Conservation (phyloP, 768 basidiomycete genomes). For the Hebeloma cylindrosporum region DNA sequence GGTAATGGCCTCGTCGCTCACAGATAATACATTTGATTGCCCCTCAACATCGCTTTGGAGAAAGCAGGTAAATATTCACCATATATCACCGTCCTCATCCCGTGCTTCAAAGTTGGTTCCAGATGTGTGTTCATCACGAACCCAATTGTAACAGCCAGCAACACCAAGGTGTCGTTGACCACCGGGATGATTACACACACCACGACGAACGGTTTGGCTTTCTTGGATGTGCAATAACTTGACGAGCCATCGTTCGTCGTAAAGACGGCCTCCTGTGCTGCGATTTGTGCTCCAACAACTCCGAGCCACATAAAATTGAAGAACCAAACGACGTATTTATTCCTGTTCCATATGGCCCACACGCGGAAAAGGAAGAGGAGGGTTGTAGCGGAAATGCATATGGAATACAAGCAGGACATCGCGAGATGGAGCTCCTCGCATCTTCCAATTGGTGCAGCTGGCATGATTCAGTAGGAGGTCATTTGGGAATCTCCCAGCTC, state of each 20-base stretch:
- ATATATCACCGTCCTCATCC: conserved; percentile 11
- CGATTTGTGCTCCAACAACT: conserved; percentile 24
- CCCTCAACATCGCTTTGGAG: conserved; percentile 23
- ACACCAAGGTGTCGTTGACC: conserved; percentile 30
- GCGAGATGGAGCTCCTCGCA: conserved; percentile 11
- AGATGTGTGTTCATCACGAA: conserved; percentile 17
- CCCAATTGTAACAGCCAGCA: conserved; percentile 30
- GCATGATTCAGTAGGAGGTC: not conserved
- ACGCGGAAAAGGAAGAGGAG: conserved; percentile 31
- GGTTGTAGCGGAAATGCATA: conserved; percentile 18
- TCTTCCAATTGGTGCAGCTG: conserved; percentile 17
- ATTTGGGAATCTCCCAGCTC: not conserved
- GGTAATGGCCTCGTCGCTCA: not conserved
- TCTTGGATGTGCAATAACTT: conserved; percentile 20
- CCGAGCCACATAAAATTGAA: conserved; percentile 32
- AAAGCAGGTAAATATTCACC: conserved; percentile 24
- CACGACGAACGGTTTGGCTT: conserved; percentile 10
- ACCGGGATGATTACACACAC: conserved; percentile 17
- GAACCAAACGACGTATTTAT: conserved; percentile 16
- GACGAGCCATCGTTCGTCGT: conserved; percentile 22
- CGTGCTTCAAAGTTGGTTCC: conserved; percentile 1
- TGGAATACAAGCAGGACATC: conserved; percentile 17
- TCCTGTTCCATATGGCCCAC: conserved; percentile 21
- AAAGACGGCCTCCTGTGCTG: conserved; percentile 19
- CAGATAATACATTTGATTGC: conserved; percentile 30